Evolutionary conservation across 2,329 filamentous ascomycete species (phyloP).

Genomic region (Neonectria neomacrospora): DNA sequence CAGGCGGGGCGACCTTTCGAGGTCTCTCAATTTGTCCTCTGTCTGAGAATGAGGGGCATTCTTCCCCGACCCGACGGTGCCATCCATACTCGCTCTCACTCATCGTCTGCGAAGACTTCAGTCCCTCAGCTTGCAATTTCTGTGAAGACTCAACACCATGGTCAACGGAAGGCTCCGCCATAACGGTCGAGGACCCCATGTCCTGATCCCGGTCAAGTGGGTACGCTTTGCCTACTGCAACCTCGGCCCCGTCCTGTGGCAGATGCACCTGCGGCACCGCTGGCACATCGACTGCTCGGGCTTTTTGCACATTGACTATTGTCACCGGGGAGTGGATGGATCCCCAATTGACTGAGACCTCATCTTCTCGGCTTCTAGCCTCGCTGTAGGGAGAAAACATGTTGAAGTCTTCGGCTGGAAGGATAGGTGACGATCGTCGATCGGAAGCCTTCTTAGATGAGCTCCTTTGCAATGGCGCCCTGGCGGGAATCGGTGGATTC

Average conservation of each 20-base stretch:
- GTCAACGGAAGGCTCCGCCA: slow-evolving; percentile 53
- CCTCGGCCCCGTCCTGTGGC: slow-evolving; percentile 6
- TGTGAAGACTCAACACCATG: slow-evolving; percentile 24
- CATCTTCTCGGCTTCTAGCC: slow-evolving; percentile 52
- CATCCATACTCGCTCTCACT: slow-evolving; percentile 48
- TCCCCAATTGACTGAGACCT: slow-evolving; percentile 59
- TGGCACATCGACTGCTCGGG: slow-evolving; percentile 50
- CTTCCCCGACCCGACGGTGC: slow-evolving; percentile 69
- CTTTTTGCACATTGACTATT: slow-evolving; percentile 56
- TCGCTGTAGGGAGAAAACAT: slow-evolving; percentile 51
- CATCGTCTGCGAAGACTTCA: slow-evolving; percentile 5
- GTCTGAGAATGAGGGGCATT: slow-evolving; percentile 68
- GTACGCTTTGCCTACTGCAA: slow-evolving; percentile 27
- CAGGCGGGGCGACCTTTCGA: slow-evolving; percentile 66
- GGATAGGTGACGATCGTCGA: slow-evolving; percentile 62
- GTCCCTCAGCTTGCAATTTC: slow-evolving; percentile 28
- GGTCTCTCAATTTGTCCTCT: slow-evolving; percentile 57
- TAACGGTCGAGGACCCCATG: slow-evolving; percentile 56
- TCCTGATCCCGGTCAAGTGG: slow-evolving; percentile 43
- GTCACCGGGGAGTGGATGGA: slow-evolving; percentile 62
- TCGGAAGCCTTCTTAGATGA: slow-evolving; percentile 47
- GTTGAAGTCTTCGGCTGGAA: slow-evolving; percentile 53
- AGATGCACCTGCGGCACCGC: slow-evolving; percentile 25
- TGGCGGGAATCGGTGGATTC: slow-evolving; percentile 13
- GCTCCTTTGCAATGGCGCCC: slow-evolving; percentile 18